Evolutionary conservation across 495 filamentous ascomycete genomes (phyloP).

Genomic region (Neurospora discreta): DNA sequence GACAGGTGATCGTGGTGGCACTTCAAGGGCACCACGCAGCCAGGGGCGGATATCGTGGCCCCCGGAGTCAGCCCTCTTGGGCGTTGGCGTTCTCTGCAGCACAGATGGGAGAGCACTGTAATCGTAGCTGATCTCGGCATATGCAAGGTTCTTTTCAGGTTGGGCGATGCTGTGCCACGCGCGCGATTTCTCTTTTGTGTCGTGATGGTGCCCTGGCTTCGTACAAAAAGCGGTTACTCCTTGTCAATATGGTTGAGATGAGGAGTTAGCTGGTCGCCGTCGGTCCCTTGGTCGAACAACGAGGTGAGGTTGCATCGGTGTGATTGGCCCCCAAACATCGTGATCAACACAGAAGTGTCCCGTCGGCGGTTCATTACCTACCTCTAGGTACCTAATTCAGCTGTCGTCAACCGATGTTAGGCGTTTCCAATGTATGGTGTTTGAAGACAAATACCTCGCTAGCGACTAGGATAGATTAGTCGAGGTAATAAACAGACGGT

Average conservation of each 20-base stretch:
- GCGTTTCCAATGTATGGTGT: not conserved
- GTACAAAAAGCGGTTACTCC: not conserved
- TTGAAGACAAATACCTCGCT: not conserved
- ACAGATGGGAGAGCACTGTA: not conserved
- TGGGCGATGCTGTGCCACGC: slow-evolving; percentile 1
- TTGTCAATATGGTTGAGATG: not conserved
- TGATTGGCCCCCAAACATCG: not conserved
- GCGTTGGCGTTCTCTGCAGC: not conserved
- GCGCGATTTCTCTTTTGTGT: not conserved
- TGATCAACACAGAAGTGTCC: not conserved
- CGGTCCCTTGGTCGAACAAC: not conserved
- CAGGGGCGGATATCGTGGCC: not conserved
- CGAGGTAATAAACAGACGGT: not conserved
- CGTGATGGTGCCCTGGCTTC: not conserved
- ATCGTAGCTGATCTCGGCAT: not conserved
- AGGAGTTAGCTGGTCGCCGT: not conserved
- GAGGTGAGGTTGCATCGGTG: not conserved
- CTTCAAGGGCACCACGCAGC: not conserved
- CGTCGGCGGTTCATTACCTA: not conserved
- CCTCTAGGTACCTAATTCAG: no score
- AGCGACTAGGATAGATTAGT: not conserved
- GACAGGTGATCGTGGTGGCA: not conserved
- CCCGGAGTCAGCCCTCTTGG: not conserved
- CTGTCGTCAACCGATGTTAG: not conserved
- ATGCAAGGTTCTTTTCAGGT: slow-evolving; percentile 7